Conservation (phyloP, 495 filamentous ascomycete species). For the Darksidea phi region DNA sequence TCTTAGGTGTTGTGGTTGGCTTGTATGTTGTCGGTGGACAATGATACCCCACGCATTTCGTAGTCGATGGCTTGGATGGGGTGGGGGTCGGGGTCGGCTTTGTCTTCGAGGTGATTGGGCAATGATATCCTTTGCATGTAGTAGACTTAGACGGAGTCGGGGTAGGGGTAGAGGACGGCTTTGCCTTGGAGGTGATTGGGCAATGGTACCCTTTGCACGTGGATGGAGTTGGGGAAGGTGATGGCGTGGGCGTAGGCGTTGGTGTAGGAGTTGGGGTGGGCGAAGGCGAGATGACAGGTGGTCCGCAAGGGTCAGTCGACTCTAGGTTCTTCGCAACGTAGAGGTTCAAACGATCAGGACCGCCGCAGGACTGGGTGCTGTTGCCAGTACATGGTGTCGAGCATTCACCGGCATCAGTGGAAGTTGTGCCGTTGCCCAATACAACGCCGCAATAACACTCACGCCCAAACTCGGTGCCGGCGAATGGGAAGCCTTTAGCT, state of each 20-base stretch:
- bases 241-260: conserved; percentile 3
- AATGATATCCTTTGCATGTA: not conserved
- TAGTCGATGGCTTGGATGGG: not conserved
- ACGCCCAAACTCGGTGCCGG: conserved; percentile 50
- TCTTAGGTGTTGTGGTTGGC: not conserved
- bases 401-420: conserved; percentile 35
- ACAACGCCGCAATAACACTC: conserved; percentile 49
- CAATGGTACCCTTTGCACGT: conserved; percentile 14
- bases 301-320: conserved; percentile 14
- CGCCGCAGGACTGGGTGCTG: conserved; percentile 34
- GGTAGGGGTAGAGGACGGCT: not conserved
- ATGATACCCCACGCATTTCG: not conserved
- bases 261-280: conserved; percentile 2
- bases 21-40: not conserved
- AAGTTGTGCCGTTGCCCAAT: conserved; percentile 50
- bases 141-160: not conserved
- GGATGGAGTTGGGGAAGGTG: not conserved
- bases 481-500: conserved; percentile 45
- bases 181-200: not conserved
- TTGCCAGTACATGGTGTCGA: conserved; percentile 32
- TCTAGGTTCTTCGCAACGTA: conserved; percentile 27
- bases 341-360: conserved; percentile 21
- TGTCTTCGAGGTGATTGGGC: too few species aligned
- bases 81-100: not conserved
- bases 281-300: conserved; percentile 9